A percentile compares a stretch with the other conserved stretches of the same genome.
These are phyloP conservation scores for bread wheat (Triticum aestivum) DNA, from an alignment of 176 grass and related monocot genomes.

Conservation along the genomic window DNA sequence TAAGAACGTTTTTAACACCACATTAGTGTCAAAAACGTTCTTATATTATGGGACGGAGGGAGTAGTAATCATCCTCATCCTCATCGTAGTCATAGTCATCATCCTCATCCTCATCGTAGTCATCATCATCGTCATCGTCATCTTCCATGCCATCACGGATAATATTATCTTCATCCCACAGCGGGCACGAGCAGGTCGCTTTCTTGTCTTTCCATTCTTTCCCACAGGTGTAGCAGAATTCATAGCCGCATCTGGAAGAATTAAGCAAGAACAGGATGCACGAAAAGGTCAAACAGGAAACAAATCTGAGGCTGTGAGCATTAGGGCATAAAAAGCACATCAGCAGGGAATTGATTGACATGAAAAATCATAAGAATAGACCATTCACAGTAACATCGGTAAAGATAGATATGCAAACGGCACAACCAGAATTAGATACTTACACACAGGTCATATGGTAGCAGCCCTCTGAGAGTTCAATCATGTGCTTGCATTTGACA, in stretches of 20 bases:
- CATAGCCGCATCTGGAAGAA: slow-evolving; percentile 56
- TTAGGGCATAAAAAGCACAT: background rate
- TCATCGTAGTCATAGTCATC: background rate
- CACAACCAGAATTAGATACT: background rate
- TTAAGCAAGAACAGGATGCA: background rate
- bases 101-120: background rate
- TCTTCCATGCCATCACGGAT: background rate
- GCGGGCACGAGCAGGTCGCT: slow-evolving; percentile 55
- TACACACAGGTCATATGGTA: slow-evolving; percentile 81
- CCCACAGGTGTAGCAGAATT: slow-evolving; percentile 90
- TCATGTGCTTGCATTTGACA: slow-evolving; percentile 80
- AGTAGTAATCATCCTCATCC: background rate
- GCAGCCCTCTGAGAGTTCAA: slow-evolving; percentile 64
- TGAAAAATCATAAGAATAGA: background rate
- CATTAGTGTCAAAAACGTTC: too few relatives aligned
- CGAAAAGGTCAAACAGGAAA: background rate
- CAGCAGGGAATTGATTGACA: background rate
- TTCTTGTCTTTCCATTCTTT: slow-evolving; percentile 80
- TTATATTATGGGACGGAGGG: too few relatives aligned
- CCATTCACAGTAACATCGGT: background rate
- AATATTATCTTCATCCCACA: slow-evolving; percentile 66
- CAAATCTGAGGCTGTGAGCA: background rate
- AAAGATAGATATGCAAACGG: background rate
- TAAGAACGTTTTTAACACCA: too few relatives aligned
- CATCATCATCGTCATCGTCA: background rate